These are phyloP conservation scores for Blastobotrys buckinghamii DNA, from an alignment of 1,139 yeast genomes.

Conservation along the genomic window DNA sequence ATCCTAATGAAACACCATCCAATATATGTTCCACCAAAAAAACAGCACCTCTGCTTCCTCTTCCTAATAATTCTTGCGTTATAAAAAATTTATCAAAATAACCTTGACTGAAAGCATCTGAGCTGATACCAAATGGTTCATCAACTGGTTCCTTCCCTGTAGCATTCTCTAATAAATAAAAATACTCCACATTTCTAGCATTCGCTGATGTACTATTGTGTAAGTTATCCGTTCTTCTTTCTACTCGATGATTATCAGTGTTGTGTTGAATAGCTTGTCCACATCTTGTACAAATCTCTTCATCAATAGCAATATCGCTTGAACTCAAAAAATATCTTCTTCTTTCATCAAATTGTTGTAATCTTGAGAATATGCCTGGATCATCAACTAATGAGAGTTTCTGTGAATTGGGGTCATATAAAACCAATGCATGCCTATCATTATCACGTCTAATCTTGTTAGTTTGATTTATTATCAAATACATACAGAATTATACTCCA, in stretches of 20 bases:
- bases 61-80: slow-evolving; percentile 49
- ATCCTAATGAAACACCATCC: slow-evolving; percentile 65
- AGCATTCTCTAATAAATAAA: slow-evolving; percentile 4
- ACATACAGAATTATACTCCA: slow-evolving; percentile 33
- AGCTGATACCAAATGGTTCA: slow-evolving; percentile 20
- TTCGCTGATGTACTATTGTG: not conserved
- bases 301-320: slow-evolving; percentile 4
- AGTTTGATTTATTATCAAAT: not conserved
- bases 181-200: slow-evolving; percentile 7
- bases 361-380: slow-evolving; percentile 13
- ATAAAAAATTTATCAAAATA: slow-evolving; percentile 65
- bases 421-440: slow-evolving; percentile 28
- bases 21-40: slow-evolving; percentile 75
- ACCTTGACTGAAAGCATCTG: slow-evolving; percentile 57
- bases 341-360: not conserved
- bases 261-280: slow-evolving; percentile 1
- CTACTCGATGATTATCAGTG: slow-evolving; percentile 8
- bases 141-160: slow-evolving; percentile 1
- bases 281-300: slow-evolving; percentile 5
- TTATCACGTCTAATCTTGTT: slow-evolving; percentile 26
- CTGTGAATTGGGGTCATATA: slow-evolving; percentile 28
- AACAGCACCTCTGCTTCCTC: slow-evolving; percentile 82
- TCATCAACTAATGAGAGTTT: slow-evolving; percentile 29
- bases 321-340: not conserved
- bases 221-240: slow-evolving; percentile 1